Evolutionary conservation across 352 stramenopile species (phyloP).

Genomic region (Thalassiosira livingstoniorum): DNA sequence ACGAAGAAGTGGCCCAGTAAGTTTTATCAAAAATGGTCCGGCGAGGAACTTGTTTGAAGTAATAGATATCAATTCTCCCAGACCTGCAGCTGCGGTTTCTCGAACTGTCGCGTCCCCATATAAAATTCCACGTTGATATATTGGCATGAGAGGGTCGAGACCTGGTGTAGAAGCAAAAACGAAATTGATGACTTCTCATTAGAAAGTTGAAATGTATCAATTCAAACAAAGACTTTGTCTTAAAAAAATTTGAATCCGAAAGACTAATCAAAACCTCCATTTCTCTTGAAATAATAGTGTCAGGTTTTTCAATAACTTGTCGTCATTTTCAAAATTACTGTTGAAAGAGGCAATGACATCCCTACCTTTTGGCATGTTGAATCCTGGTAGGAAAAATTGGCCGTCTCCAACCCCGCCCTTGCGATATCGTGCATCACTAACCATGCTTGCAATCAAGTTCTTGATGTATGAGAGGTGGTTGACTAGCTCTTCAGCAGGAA

Average conservation of each 20-base stretch:
- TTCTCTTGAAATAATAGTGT: constrained; percentile 50
- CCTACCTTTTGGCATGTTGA: constrained; percentile 88
- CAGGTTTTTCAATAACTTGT: constrained; percentile 59
- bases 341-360: constrained; percentile 7
- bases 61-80: constrained; percentile 96
- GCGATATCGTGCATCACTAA: constrained; percentile 93
- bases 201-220: constrained; percentile 1
- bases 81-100: constrained; percentile 90
- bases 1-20: constrained; percentile 96
- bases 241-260: constrained; percentile 71
- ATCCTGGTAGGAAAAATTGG: constrained; percentile 86
- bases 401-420: constrained; percentile 89
- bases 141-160: constrained; percentile 96
- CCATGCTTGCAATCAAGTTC: constrained; percentile 96
- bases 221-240: constrained; percentile 8
- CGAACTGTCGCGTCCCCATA: constrained; percentile 88
- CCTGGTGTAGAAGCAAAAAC: constrained; percentile 57
- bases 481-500: constrained; percentile 92
- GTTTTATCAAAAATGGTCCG: constrained; percentile 96
- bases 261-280: constrained; percentile 84
- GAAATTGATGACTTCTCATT: constrained; percentile 23
- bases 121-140: constrained; percentile 97
- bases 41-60: constrained; percentile 91
- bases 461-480: constrained; percentile 97
- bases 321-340: constrained; percentile 67